These are phyloP conservation scores for Acacia crassicarpa DNA, from an alignment of 306 rosid species.

Conservation along the genomic window DNA sequence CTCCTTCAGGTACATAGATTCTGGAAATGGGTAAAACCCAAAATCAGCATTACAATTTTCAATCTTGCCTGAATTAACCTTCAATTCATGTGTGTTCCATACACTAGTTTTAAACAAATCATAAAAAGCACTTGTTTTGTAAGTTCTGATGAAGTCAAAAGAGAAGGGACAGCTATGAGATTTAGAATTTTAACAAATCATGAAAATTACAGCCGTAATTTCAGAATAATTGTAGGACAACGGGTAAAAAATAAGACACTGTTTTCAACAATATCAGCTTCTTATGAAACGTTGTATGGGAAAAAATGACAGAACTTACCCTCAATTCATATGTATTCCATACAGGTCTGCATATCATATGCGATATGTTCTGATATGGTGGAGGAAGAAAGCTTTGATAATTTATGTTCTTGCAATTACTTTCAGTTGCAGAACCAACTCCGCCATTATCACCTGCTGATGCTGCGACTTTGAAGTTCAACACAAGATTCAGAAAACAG, in stretches of 20 bases:
- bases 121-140: neutral
- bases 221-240: neutral
- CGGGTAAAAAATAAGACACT: neutral
- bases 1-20: neutral
- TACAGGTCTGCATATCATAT: constrained; percentile 69
- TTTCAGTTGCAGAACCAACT: constrained; percentile 36
- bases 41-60: neutral
- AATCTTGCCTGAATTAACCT: neutral
- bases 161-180: constrained; percentile 9
- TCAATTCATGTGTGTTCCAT: neutral
- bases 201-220: neutral
- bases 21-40: neutral
- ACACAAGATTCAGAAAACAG: constrained; percentile 40
- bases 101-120: neutral
- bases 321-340: constrained; percentile 90
- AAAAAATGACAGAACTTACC: constrained; percentile 43
- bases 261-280: neutral
- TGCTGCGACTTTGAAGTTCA: constrained; percentile 34
- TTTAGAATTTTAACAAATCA: neutral
- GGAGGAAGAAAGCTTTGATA: constrained; percentile 78
- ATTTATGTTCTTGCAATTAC: constrained; percentile 57
- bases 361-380: constrained; percentile 72
- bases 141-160: neutral
- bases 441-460: constrained; percentile 37
- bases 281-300: neutral